A percentile compares a stretch with the other conserved stretches of the same genome.
Conservation (phyloP, 2,329 filamentous ascomycete species). For the Fusarium liriodendri region DNA sequence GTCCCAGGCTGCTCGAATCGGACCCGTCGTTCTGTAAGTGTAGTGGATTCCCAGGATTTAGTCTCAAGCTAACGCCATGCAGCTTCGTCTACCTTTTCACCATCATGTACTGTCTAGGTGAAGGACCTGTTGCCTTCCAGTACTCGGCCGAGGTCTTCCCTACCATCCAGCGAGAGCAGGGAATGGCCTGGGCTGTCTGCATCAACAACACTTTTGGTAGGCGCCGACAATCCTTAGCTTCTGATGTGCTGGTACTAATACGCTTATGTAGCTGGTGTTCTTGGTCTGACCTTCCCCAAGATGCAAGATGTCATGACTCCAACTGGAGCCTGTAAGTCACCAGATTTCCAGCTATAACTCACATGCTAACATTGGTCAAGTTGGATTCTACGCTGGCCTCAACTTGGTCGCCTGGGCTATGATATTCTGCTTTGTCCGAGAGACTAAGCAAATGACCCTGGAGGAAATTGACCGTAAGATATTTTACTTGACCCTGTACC, state of each 20-base stretch:
- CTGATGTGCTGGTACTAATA: constrained; percentile 9
- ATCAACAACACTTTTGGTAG: constrained; percentile 49
- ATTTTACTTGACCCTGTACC: neutral
- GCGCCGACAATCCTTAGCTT: accelerated
- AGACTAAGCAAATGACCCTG: constrained; percentile 59
- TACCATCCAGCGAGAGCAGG: constrained; percentile 52
- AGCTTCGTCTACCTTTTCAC: constrained; percentile 53
- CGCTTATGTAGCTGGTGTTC: constrained; percentile 34
- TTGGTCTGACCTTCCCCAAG: constrained; percentile 48
- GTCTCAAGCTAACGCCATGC: accelerated
- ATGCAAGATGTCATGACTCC: constrained; percentile 47
- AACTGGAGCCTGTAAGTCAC: constrained; percentile 45
- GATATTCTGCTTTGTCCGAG: constrained; percentile 60
- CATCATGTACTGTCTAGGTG: constrained; percentile 50
- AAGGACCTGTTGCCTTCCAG: constrained; percentile 52
- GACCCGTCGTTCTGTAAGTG: constrained; percentile 43
- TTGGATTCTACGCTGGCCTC: constrained; percentile 57
- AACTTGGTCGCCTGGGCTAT: constrained; percentile 57
- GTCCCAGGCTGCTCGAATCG: constrained; percentile 39
- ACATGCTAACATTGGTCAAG: constrained; percentile 33
- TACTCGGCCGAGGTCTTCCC: constrained; percentile 54
- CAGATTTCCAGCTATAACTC: accelerated
- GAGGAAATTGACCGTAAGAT: constrained; percentile 3
- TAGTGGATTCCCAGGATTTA: neutral
- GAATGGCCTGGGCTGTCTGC: constrained; percentile 53